A percentile compares a stretch with the other conserved stretches of the same genome.
Evolutionary conservation across 768 basidiomycete genomes (phyloP).

Genomic region (Leccinum uliginosum): DNA sequence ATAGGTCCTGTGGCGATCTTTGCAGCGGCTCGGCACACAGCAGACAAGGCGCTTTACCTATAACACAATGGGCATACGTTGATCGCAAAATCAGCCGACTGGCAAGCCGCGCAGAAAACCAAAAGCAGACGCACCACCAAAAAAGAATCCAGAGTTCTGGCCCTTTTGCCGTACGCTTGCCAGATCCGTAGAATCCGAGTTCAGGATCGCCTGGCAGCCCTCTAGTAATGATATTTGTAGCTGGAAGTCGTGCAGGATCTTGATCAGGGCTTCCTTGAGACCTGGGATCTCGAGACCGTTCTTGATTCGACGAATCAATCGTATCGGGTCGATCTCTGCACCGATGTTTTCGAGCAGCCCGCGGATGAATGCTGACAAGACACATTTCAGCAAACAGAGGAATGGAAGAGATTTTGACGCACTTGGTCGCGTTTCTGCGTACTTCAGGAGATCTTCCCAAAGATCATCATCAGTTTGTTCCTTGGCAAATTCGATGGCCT

Average conservation of each 20-base stretch:
- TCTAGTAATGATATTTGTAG: slow-evolving; percentile 90
- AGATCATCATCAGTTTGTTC: slow-evolving; percentile 96
- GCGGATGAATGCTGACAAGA: slow-evolving; percentile 76
- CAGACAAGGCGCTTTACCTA: slow-evolving; percentile 63
- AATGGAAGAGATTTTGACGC: slow-evolving; percentile 15
- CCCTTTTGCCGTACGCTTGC: slow-evolving; percentile 63
- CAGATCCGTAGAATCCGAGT: slow-evolving; percentile 76
- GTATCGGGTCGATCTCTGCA: slow-evolving; percentile 91
- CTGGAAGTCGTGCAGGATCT: slow-evolving; percentile 96
- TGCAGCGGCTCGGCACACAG: slow-evolving; percentile 61
- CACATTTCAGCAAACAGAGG: not conserved
- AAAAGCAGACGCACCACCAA: slow-evolving; percentile 53
- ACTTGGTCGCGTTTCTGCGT: slow-evolving; percentile 93
- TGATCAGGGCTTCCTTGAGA: slow-evolving; percentile 89
- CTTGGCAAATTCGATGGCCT: slow-evolving; percentile 98
- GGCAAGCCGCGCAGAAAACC: not conserved
- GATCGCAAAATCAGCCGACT: not conserved
- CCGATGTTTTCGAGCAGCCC: slow-evolving; percentile 95
- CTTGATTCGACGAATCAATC: slow-evolving; percentile 90
- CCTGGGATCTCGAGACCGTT: slow-evolving; percentile 97
- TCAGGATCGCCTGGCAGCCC: slow-evolving; percentile 84
- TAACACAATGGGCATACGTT: not conserved
- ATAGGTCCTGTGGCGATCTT: slow-evolving; percentile 53
- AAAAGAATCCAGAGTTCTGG: slow-evolving; percentile 77
- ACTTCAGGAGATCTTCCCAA: slow-evolving; percentile 93